These are phyloP conservation scores for Trichophyton mentagrophytes DNA, from an alignment of 2,329 filamentous ascomycete species.

Conservation along the genomic window DNA sequence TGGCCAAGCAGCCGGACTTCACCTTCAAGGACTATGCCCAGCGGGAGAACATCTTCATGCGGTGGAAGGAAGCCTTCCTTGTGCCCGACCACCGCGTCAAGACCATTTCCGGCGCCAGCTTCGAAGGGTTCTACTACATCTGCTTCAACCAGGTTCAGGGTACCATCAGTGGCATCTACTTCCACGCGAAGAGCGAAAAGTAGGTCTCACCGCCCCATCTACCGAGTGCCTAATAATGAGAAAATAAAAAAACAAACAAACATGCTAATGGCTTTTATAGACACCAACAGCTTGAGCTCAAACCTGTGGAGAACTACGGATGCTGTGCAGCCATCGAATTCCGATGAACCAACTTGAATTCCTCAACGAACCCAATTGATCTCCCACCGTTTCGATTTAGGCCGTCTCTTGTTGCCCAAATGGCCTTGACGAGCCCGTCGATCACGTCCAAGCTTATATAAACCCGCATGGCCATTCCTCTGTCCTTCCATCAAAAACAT, in stretches of 20 bases:
- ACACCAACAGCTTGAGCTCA: conserved; percentile 84
- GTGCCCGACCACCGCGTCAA: conserved; percentile 88
- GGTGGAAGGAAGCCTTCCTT: conserved; percentile 97
- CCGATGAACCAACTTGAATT: conserved; percentile 38
- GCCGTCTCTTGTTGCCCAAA: not conserved
- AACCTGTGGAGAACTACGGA: conserved; percentile 72
- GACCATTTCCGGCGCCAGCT: conserved; percentile 86
- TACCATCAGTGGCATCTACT: conserved; percentile 86
- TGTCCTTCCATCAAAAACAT: not conserved
- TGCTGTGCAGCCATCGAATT: conserved; percentile 84
- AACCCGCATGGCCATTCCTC: not conserved
- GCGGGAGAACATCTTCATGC: conserved; percentile 88
- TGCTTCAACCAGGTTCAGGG: conserved; percentile 91
- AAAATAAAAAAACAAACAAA: not conserved
- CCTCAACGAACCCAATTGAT: not conserved
- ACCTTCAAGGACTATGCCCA: conserved; percentile 59
- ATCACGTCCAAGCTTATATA: not conserved
- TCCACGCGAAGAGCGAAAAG: conserved; percentile 96
- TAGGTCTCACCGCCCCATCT: conserved; percentile 37
- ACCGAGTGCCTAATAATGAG: not conserved
- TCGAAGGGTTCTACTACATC: conserved; percentile 98
- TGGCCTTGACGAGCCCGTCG: not conserved
- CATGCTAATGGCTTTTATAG: conserved; percentile 32
- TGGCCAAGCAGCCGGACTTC: conserved; percentile 45
- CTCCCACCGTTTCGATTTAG: not conserved